Conservation (phyloP, 768 basidiomycete genomes). For the Coprinopsis marcescibilis region DNA sequence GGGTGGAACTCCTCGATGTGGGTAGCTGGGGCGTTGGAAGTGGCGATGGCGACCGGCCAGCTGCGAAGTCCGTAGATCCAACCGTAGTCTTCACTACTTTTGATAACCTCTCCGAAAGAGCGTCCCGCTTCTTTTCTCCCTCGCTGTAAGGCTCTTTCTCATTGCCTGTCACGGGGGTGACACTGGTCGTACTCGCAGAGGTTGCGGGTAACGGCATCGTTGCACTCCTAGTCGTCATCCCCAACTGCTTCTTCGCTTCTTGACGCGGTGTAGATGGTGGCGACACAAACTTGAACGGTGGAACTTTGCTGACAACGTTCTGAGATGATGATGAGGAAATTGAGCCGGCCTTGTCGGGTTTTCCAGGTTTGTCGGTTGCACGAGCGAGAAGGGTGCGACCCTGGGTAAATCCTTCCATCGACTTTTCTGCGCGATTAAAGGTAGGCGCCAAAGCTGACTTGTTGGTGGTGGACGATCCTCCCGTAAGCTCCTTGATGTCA, state of each 20-base stretch:
- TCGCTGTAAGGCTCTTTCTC: constrained; percentile 7
- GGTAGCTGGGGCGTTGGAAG: neutral
- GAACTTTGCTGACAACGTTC: constrained; percentile 15
- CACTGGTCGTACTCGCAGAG: neutral
- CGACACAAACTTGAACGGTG: constrained; percentile 31
- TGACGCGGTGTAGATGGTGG: constrained; percentile 30
- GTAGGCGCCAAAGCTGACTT: constrained; percentile 13
- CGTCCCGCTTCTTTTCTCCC: constrained; percentile 24
- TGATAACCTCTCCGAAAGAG: constrained; percentile 37
- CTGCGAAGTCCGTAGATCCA: neutral
- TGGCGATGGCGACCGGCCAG: neutral
- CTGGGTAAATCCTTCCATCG: constrained; percentile 32
- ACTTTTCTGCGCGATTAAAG: constrained; percentile 9
- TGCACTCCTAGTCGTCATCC: constrained; percentile 3
- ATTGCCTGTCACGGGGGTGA: no score
- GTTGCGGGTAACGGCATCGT: constrained; percentile 7
- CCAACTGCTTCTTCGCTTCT: constrained; percentile 14
- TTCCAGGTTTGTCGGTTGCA: neutral
- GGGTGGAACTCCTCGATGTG: neutral
- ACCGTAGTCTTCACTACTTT: constrained; percentile 29
- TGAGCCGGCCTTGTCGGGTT: neutral
- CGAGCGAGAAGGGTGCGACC: constrained; percentile 26
- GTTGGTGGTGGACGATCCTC: constrained; percentile 11
- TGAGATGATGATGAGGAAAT: neutral
- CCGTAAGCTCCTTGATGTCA: constrained; percentile 42